Evolutionary conservation across 176 grass and related monocot species (phyloP).

Genomic region (Avena eriantha): DNA sequence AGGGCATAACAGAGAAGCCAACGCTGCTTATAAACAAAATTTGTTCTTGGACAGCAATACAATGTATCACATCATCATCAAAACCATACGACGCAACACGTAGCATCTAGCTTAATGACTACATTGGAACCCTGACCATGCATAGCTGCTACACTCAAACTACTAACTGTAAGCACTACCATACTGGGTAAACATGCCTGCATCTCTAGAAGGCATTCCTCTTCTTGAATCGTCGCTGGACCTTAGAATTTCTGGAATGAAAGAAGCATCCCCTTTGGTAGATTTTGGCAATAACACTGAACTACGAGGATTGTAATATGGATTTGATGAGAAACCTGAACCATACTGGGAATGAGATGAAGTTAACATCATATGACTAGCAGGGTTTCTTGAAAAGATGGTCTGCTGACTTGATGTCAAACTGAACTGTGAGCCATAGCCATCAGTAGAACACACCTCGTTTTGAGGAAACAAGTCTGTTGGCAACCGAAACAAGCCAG

Average conservation of each 20-base stretch:
- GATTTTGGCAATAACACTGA: slow-evolving; percentile 31
- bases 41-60: slow-evolving; percentile 25
- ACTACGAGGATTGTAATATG: slow-evolving; percentile 26
- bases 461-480: slow-evolving; percentile 55
- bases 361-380: slow-evolving; percentile 26
- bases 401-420: slow-evolving; percentile 28
- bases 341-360: slow-evolving; percentile 36
- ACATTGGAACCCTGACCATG: slow-evolving; percentile 25
- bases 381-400: slow-evolving; percentile 44
- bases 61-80: slow-evolving; percentile 8
- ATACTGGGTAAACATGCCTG: slow-evolving; percentile 36
- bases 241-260: slow-evolving; percentile 39
- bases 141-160: slow-evolving; percentile 30
- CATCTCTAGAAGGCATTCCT: slow-evolving; percentile 46
- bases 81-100: slow-evolving; percentile 3
- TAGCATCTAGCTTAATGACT: slow-evolving; percentile 10
- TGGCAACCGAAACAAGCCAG: slow-evolving; percentile 89
- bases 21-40: slow-evolving; percentile 33
- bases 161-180: slow-evolving; percentile 39
- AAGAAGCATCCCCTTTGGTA: slow-evolving; percentile 27
- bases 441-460: slow-evolving; percentile 15
- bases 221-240: slow-evolving; percentile 37
- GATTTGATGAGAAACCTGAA: slow-evolving; percentile 32
- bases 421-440: slow-evolving; percentile 53
- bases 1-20: not conserved